Base-by-base conservation (phyloP, 2,329 filamentous ascomycete genomes). In the Claviceps paspali region DNA sequence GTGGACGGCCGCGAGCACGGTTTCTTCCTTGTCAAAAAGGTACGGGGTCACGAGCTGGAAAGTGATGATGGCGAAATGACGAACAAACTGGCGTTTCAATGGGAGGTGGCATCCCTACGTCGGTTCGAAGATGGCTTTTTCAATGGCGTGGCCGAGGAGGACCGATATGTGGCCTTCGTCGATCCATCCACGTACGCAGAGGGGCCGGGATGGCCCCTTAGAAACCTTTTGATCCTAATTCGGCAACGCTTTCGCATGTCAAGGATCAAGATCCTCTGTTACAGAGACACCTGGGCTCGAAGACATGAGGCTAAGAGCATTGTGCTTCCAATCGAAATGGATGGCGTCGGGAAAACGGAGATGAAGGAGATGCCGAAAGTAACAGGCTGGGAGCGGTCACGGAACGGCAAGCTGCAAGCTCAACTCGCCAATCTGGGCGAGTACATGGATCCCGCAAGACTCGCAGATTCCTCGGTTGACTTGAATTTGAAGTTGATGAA, bases 401-500 rank as follows among this genome's bases (percentile, higher is more conserved):
- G 75, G 14, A 68, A 73, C 18, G 80, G 82, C 19, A 94, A 92
- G 53, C 65, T 96, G 14, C 73, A 75, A 14, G 77, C 82, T 12
- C 78, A 82, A 46, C 71, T 80, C 14, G 84, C 85, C 11, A 85
- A 92, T 50, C 67, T 98, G 7, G 81, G 82, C 15, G 85, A 91
- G 49, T 93, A 94, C 49, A 88, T 98, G 81, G 87, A 98, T 52
- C 88, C 91, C 6, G 66, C 71, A 24, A 78, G 79, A 51, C 66
- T 96, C 14, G 91, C 91, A 17, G 87, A 96, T 53, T 86, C 93
- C 54, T 86, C 87, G 1, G 88, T 96, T 8, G 91, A 98, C 52
- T 69, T 98, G 41, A 98, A 98, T 52, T 67, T 96, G 42, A 96
- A 96, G 60, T 70, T 98, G 40, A 98, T 98, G 79, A 98, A 95